Evolutionary conservation across 345 rosid species (phyloP).

Genomic region (Mallotus nudiflorus): DNA sequence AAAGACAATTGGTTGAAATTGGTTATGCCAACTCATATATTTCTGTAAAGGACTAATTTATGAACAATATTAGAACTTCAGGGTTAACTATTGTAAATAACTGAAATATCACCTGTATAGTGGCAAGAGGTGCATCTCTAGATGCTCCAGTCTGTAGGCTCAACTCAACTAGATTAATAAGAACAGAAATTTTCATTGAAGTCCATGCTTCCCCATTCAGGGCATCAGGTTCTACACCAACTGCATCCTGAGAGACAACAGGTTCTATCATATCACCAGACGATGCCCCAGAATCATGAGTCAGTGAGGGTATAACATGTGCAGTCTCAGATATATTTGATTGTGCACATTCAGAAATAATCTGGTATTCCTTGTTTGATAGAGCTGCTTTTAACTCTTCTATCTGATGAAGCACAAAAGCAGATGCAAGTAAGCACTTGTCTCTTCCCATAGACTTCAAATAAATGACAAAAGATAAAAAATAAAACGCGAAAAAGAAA

Average conservation of each 20-base stretch:
- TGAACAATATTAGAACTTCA: conserved; percentile 5
- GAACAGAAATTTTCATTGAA: conserved; percentile 65
- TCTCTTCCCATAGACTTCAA: conserved; percentile 1
- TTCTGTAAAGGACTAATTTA: not conserved
- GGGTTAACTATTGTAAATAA: not conserved
- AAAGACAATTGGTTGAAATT: not conserved
- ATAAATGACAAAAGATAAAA: conserved; percentile 5
- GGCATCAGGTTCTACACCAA: conserved; percentile 32
- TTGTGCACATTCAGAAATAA: conserved; percentile 81
- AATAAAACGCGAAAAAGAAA: not conserved
- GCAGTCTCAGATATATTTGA: conserved; percentile 87
- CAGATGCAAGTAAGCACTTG: conserved; percentile 18
- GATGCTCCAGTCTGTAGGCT: conserved; percentile 67
- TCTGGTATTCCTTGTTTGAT: conserved; percentile 81
- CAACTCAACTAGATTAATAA: conserved; percentile 72
- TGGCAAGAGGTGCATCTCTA: conserved; percentile 74
- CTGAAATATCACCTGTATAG: conserved; percentile 59
- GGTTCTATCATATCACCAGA: conserved; percentile 45
- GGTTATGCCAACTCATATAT: not conserved
- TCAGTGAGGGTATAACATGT: conserved; percentile 57
- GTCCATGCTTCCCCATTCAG: conserved; percentile 55
- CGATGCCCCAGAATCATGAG: conserved; percentile 39
- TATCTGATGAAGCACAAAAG: conserved; percentile 54
- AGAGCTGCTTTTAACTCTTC: conserved; percentile 79
- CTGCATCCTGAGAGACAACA: conserved; percentile 43